These are phyloP conservation scores for Chlorella sp. DNA, from an alignment of 139 green algal genomes.

Conservation along the genomic window DNA sequence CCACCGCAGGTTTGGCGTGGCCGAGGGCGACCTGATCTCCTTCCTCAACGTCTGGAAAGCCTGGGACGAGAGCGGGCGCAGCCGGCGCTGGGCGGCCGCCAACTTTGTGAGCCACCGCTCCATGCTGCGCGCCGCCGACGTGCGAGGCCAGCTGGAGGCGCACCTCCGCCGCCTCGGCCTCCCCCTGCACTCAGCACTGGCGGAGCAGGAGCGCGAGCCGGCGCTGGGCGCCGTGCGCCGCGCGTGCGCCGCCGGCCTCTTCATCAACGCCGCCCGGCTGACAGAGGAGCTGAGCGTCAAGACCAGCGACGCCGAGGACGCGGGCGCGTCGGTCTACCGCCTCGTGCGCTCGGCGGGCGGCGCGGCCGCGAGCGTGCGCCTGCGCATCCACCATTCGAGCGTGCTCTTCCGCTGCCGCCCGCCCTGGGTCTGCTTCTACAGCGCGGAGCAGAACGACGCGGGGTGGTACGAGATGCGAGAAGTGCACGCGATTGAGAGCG, in stretches of 20 bases:
- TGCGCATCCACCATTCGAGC: slow-evolving; percentile 61
- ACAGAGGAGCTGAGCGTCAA: slow-evolving; percentile 87
- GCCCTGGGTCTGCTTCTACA: slow-evolving; percentile 58
- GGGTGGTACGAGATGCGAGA: slow-evolving; percentile 96
- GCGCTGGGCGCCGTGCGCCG: slow-evolving; percentile 74
- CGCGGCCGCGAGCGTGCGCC: slow-evolving; percentile 23
- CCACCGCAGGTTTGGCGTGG: slow-evolving; percentile 98
- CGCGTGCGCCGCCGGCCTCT: slow-evolving; percentile 92
- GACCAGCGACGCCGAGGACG: slow-evolving; percentile 71
- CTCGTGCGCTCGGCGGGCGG: slow-evolving; percentile 86
- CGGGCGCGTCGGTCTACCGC: slow-evolving; percentile 83
- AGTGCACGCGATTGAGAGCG: slow-evolving; percentile 92
- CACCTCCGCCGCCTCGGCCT: slow-evolving; percentile 60
- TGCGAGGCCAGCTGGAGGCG: slow-evolving; percentile 78
- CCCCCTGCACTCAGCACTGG: slow-evolving; percentile 17
- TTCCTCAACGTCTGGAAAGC: slow-evolving; percentile 94
- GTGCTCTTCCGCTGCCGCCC: slow-evolving; percentile 65
- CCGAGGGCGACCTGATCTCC: slow-evolving; percentile 96
- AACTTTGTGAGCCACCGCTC: slow-evolving; percentile 76
- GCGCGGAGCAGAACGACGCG: slow-evolving; percentile 57
- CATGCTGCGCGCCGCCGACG: slow-evolving; percentile 74
- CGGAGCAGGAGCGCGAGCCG: slow-evolving; percentile 11
- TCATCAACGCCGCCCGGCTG: slow-evolving; percentile 94
- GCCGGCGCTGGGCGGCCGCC: slow-evolving; percentile 90
- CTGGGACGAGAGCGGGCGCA: slow-evolving; percentile 64